Base-by-base conservation (phyloP, 148 eudicot species). In the Rhododendron mucronatum region DNA sequence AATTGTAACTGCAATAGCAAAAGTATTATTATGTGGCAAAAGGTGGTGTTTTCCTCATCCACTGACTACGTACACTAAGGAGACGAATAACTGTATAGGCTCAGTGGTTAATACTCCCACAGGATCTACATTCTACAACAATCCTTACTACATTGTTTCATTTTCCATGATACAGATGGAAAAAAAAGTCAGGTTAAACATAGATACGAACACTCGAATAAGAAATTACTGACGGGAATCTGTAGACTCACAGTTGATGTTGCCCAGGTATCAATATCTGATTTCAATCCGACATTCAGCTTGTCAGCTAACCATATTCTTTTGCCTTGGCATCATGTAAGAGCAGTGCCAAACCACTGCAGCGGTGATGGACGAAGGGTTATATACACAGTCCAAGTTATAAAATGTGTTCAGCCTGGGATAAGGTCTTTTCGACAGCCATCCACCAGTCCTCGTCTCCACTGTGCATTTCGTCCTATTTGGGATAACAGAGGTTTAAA, bases 391-490 rank as follows among this genome's bases (percentile, higher is more conserved):
- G 51, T 41, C 53, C 81, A n/a, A 5, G 79, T 44, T 84, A 53
- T 83, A 87, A 84, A 45, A 35, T 84, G 86, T 85, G 44, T 84
- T 92, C 97, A 61, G 87, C 89, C 82, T 90, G 90, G 50, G 86
- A 87, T 84, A 88, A 90, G 55, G 92, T 90, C 87, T 75, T 92
- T 86, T 92, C 99, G 55, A 89, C 97, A 76, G 86, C 96, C 91
- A 84, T 91, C 98, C 93, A 94, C 98, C 98, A 95, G 37, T 94
- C 96, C 26, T 91, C 91, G 78, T 94, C 96, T 20, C 93, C 98
- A 78, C 89, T 89, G n/a, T 57, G 86, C n/a, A 82, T 88, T 73
- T 88, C 83, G 74, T 88, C 89, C 94, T 95, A 91, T 73, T 83
- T 67, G 57, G 57, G 63, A 44, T 73, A 48, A 67, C 48, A 65